Percentiles rank a stretch among this genome's conserved stretches.
Conservation (phyloP, 768 basidiomycete genomes). For the Naematelia encephala region DNA sequence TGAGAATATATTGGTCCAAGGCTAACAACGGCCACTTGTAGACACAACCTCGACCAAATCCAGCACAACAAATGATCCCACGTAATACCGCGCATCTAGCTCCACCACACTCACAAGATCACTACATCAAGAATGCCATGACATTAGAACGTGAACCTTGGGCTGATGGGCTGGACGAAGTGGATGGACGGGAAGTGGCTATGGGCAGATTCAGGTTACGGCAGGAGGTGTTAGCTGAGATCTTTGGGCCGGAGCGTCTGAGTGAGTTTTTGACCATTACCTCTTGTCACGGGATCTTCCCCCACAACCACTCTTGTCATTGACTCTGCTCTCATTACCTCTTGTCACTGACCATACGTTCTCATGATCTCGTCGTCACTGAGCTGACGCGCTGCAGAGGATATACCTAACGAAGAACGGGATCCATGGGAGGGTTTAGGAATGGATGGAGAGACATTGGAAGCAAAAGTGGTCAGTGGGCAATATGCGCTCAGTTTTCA, state of each 20-base stretch:
- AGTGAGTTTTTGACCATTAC: constrained; percentile 23
- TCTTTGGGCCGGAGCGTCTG: constrained; percentile 41
- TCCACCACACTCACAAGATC: constrained; percentile 3
- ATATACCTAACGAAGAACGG: constrained; percentile 22
- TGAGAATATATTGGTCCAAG: neutral
- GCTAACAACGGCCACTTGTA: neutral
- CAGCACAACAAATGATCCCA: constrained; percentile 14
- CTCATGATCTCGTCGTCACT: too few relatives aligned
- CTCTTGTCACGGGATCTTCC: neutral
- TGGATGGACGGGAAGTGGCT: constrained; percentile 40
- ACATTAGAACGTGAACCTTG: constrained; percentile 28
- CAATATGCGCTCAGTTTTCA: too few relatives aligned
- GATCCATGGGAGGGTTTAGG: constrained; percentile 42
- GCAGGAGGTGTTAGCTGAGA: constrained; percentile 37
- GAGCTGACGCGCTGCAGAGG: constrained; percentile 22
- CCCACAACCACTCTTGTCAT: neutral
- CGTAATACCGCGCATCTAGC: constrained; percentile 11
- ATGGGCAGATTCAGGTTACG: constrained; percentile 41
- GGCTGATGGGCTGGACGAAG: constrained; percentile 42
- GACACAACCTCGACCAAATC: constrained; percentile 1
- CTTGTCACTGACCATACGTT: too few relatives aligned
- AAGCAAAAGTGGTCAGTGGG: constrained; percentile 43
- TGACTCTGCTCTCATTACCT: too few relatives aligned
- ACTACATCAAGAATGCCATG: constrained; percentile 8
- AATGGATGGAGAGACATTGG: constrained; percentile 32